These are phyloP conservation scores for Hyphopichia buzzinii DNA, from an alignment of 1,139 yeast genomes.

Conservation along the genomic window DNA sequence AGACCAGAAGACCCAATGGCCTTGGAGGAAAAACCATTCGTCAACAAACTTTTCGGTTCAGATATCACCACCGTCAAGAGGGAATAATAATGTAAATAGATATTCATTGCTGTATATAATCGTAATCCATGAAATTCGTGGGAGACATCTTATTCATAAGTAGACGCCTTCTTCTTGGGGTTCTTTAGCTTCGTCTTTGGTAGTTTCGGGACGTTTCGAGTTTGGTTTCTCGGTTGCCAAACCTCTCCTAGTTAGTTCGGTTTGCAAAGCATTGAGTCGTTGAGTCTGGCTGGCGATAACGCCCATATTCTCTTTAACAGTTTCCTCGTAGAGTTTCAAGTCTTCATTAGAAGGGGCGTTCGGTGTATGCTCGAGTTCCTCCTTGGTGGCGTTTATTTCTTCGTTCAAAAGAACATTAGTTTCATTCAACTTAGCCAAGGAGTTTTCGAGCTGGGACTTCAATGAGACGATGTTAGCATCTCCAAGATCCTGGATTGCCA, in stretches of 20 bases:
- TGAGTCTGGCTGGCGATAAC: constrained; percentile 29
- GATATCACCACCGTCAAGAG: constrained; percentile 28
- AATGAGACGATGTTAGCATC: constrained; percentile 28
- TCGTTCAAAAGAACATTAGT: constrained; percentile 28
- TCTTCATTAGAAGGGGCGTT: constrained; percentile 14
- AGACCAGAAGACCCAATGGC: constrained; percentile 60
- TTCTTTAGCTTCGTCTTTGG: constrained; percentile 5
- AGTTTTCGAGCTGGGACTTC: constrained; percentile 23
- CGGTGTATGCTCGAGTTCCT: constrained; percentile 5
- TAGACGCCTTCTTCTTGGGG: constrained; percentile 10
- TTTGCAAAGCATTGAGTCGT: constrained; percentile 20
- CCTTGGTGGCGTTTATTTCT: constrained; percentile 22
- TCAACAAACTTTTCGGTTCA: constrained; percentile 43
- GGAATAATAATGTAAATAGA: constrained; percentile 13
- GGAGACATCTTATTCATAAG: constrained; percentile 8
- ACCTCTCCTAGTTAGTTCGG: constrained; percentile 29
- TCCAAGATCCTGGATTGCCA: constrained; percentile 33
- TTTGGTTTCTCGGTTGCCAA: constrained; percentile 8
- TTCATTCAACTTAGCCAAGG: constrained; percentile 28
- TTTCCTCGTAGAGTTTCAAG: constrained; percentile 23
- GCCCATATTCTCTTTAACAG: constrained; percentile 32
- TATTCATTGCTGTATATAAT: constrained; percentile 4
- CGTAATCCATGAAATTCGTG: no score
- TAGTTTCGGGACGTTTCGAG: constrained; percentile 5
- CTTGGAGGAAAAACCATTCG: constrained; percentile 42